phyloP scores from a whole-genome alignment of 352 stramenopile genomes.

The Globisporangium alternatum region DNA sequence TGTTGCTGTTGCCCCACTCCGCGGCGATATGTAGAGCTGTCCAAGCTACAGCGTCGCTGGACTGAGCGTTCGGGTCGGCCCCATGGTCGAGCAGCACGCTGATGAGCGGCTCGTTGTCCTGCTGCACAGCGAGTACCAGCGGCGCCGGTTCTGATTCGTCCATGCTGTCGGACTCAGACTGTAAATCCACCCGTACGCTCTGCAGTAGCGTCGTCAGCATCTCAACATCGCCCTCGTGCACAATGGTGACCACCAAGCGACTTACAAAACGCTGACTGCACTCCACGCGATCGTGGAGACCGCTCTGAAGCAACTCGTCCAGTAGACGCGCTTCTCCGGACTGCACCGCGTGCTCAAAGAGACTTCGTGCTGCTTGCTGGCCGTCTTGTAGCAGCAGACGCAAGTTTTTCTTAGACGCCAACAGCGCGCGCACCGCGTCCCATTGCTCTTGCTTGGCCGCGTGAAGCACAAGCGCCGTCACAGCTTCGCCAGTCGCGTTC shows the following conservation, averaged over 20 bases:
- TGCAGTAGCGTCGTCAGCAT: not conserved
- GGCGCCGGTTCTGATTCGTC: not conserved
- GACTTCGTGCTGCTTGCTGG: no score
- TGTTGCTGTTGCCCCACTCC: constrained; percentile 1
- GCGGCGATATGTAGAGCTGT: not conserved
- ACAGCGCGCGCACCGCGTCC: not conserved
- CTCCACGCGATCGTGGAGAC: not conserved
- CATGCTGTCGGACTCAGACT: not conserved
- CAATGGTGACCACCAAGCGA: not conserved
- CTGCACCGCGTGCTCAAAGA: not conserved
- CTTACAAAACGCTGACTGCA: not conserved
- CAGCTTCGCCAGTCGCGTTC: not conserved
- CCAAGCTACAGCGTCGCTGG: not conserved
- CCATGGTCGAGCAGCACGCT: not conserved
- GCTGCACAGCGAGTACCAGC: not conserved
- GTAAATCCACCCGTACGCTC: not conserved
- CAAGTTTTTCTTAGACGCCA: not conserved
- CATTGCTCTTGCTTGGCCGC: not conserved
- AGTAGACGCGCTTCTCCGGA: not conserved
- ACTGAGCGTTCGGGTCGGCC: not conserved
- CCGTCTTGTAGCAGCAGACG: not conserved
- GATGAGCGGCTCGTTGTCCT: not conserved
- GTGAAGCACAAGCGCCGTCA: not conserved
- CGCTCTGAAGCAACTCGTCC: not conserved
- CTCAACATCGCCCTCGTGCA: constrained; percentile 1